phyloP scores from a whole-genome alignment of 1,139 yeast genomes.

The Hansenula anomala region DNA sequence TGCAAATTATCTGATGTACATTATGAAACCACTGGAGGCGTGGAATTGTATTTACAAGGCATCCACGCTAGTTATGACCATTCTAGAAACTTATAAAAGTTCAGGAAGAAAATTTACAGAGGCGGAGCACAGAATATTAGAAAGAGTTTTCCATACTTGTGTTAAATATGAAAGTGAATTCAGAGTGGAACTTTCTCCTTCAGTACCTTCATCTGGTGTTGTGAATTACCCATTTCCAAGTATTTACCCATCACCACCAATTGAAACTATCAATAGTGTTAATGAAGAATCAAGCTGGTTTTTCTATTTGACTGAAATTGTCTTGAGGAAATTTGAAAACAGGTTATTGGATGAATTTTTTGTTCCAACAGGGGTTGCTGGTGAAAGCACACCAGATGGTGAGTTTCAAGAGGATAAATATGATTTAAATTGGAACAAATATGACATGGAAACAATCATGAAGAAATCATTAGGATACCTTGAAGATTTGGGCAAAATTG shows the following conservation, averaged over 20 bases:
- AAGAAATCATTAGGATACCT: slow-evolving; percentile 8
- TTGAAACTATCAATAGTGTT: slow-evolving; percentile 29
- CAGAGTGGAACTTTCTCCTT: slow-evolving; percentile 40
- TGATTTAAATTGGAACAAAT: slow-evolving; percentile 15
- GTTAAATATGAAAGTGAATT: slow-evolving; percentile 43
- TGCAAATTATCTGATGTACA: slow-evolving; percentile 34
- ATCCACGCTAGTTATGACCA: slow-evolving; percentile 19
- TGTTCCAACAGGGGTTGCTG: slow-evolving; percentile 6
- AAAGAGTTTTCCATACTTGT: slow-evolving; percentile 42
- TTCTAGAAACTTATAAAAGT: slow-evolving; percentile 24
- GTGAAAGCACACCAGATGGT: slow-evolving; percentile 1
- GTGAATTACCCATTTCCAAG: slow-evolving; percentile 37
- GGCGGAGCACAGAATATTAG: slow-evolving; percentile 25
- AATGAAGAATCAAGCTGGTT: slow-evolving; percentile 39
- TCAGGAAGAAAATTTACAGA: slow-evolving; percentile 30
- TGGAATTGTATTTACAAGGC: slow-evolving; percentile 28
- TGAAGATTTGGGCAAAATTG: slow-evolving; percentile 17
- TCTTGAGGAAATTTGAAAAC: slow-evolving; percentile 43
- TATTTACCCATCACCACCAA: slow-evolving; percentile 38
- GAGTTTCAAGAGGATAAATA: slow-evolving; percentile 10
- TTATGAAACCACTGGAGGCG: slow-evolving; percentile 36
- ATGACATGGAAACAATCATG: slow-evolving; percentile 8
- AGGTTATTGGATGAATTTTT: slow-evolving; percentile 37
- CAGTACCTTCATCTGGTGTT: slow-evolving; percentile 39
- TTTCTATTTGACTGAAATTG: slow-evolving; percentile 44